Evolutionary conservation across 2,329 filamentous ascomycete genomes (phyloP).

Genomic region (Westerdykella ornata): DNA sequence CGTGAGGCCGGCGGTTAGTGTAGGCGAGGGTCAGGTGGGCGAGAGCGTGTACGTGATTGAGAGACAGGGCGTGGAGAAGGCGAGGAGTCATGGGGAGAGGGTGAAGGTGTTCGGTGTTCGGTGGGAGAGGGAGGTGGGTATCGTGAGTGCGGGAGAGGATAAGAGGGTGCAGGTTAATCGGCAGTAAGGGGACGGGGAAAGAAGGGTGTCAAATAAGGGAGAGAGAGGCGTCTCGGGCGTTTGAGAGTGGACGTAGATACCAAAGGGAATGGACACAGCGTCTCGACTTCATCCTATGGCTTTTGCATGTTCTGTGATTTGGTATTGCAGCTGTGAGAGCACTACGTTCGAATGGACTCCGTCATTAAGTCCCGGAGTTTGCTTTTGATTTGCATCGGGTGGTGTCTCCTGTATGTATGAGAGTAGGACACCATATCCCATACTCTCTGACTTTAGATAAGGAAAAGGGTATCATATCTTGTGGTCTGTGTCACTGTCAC

Average conservation of each 20-base stretch:
- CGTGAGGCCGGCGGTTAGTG: slow-evolving; percentile 52
- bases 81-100: slow-evolving; percentile 65
- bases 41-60: slow-evolving; percentile 73
- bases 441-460: not conserved
- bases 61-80: slow-evolving; percentile 59
- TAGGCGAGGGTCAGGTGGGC: slow-evolving; percentile 48
- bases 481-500: not conserved
- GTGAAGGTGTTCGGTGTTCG: slow-evolving; percentile 82
- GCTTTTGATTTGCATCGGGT: too few relatives aligned
- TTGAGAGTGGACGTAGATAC: slow-evolving; percentile 1
- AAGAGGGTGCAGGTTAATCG: slow-evolving; percentile 86
- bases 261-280: not conserved
- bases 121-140: slow-evolving; percentile 81
- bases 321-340: too few relatives aligned
- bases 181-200: slow-evolving; percentile 13
- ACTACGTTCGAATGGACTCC: too few relatives aligned
- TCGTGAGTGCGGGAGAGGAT: slow-evolving; percentile 88
- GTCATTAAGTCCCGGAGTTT: too few relatives aligned
- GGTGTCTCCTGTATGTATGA: too few relatives aligned
- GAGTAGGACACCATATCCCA: too few relatives aligned
- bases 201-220: slow-evolving; percentile 1
- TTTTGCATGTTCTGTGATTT: too few relatives aligned
- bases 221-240: not conserved
- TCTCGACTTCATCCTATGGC: too few relatives aligned
- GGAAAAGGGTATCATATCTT: not conserved